Evolutionary conservation across 2,329 filamentous ascomycete genomes (phyloP).

Genomic region (Pestalotiopsis sp.): DNA sequence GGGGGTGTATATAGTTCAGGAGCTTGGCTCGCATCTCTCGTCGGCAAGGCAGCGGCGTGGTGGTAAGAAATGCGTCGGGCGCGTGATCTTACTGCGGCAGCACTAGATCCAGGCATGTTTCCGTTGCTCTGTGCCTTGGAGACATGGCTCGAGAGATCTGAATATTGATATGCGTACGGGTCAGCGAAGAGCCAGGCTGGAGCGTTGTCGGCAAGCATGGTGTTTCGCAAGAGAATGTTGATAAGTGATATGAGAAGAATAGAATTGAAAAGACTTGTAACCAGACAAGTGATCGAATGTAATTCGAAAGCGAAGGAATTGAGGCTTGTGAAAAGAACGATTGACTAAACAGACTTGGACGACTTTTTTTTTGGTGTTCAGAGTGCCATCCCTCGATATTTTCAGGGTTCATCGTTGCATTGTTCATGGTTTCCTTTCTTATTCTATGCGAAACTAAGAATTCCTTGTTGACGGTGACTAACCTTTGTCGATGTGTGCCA

Average conservation of each 20-base stretch:
- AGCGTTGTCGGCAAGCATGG: not conserved
- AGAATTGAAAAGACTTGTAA: not conserved
- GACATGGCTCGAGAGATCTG: not conserved
- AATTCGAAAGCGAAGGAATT: not conserved
- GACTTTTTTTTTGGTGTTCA: too few species aligned
- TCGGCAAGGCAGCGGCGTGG: not conserved
- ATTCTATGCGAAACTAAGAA: too few species aligned
- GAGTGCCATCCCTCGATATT: too few species aligned
- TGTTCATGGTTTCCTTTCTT: too few species aligned
- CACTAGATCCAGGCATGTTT: not conserved
- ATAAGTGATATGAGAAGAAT: too few species aligned
- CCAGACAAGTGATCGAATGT: not conserved
- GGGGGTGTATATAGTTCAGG: not conserved
- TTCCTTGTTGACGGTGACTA: too few species aligned
- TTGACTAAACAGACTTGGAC: not conserved
- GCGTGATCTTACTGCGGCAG: not conserved
- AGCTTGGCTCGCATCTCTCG: not conserved
- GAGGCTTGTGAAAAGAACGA: not conserved
- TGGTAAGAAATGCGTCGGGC: not conserved
- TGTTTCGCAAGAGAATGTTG: not conserved
- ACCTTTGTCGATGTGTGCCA: too few species aligned
- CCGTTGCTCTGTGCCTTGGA: not conserved
- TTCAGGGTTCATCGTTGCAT: too few species aligned
- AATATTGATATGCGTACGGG: constrained; percentile 2
- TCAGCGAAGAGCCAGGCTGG: not conserved